Base-by-base conservation (phyloP, 805 yeast genomes). In the Schwanniomyces polymorphus region DNA sequence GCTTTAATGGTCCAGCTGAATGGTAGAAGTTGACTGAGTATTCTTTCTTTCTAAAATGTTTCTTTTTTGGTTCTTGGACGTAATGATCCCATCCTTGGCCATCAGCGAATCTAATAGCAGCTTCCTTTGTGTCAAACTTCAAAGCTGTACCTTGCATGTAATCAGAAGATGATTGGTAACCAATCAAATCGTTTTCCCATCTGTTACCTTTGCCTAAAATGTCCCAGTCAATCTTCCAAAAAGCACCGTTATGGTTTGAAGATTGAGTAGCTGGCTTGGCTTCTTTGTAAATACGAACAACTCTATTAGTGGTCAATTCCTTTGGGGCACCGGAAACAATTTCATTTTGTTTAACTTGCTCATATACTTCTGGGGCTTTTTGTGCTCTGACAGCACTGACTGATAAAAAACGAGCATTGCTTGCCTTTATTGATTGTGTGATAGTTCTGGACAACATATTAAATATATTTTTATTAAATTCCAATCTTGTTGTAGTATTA, bases 111-210 rank as follows among this genome's bases (percentile, higher is more conserved):
- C 79, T 78, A 49, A 85, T 73, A 29, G 96, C 96, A 35, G 88
- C 80, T 41, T 88, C 92, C 67, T 81, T 84, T 43, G 84, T 73
- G 60, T 82, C 86, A 64, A 88, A 88, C 63, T 83, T 82, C 75
- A 88, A 67, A 61, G 79, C 79, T 7, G 92, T 85, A 14, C 86
- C 90, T 70, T 88, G 86, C 86, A 89, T 85, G 68, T 82, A 84
- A 65, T 88, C 96, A 31, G 87, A 81, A 39, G 86, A 75, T 40
- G 88, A 80, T 59, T 87, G 91, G 74, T 87, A 88, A 23, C 96
- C 96, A 67, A 88, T 88, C 63, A 88, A 74, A 64, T 87, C 92
- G 67, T 88, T 88, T 63, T 88, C 96, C 96, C 96, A 88, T 63
- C 94, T 75, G 73, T 88, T 82, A 18, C 86, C 88, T 59, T 84